Percentiles rank a stretch among this genome's conserved stretches.
Evolutionary conservation across 2,329 filamentous ascomycete genomes (phyloP).

Genomic region (Hypoxylon sp.): DNA sequence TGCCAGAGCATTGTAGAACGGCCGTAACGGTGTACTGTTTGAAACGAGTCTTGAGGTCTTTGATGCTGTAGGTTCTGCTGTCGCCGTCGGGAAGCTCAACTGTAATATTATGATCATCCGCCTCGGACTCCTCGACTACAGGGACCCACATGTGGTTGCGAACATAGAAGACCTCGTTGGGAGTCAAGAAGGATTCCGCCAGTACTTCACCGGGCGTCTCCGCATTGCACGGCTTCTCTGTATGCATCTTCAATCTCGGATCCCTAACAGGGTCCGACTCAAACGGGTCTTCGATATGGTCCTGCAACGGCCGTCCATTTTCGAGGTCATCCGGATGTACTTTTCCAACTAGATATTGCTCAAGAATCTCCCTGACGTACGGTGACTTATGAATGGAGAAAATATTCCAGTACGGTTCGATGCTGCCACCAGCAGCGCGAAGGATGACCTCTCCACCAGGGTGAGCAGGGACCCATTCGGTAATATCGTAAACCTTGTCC

Average conservation of each 20-base stretch:
- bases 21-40: constrained; percentile 59
- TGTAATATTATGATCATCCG: constrained; percentile 55
- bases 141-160: constrained; percentile 65
- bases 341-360: constrained; percentile 73
- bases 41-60: constrained; percentile 61
- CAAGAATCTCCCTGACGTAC: constrained; percentile 74
- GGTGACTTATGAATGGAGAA: constrained; percentile 76
- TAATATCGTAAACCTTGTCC: constrained; percentile 78
- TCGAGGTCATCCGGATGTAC: constrained; percentile 70
- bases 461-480: constrained; percentile 74
- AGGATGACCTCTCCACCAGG: constrained; percentile 78
- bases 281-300: constrained; percentile 71
- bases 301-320: constrained; percentile 66
- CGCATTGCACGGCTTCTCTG: constrained; percentile 63
- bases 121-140: constrained; percentile 51
- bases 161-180: constrained; percentile 60
- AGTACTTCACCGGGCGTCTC: constrained; percentile 61
- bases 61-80: constrained; percentile 56
- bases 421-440: constrained; percentile 72
- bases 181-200: constrained; percentile 59
- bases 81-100: constrained; percentile 60
- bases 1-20: constrained; percentile 64
- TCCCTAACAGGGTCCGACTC: constrained; percentile 59
- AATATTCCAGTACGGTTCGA: constrained; percentile 78
- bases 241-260: constrained; percentile 56